Percentiles rank a stretch among this genome's conserved stretches.
These are phyloP conservation scores for Trichoderma sp. DNA, from an alignment of 2,329 filamentous ascomycete species.

Conservation along the genomic window DNA sequence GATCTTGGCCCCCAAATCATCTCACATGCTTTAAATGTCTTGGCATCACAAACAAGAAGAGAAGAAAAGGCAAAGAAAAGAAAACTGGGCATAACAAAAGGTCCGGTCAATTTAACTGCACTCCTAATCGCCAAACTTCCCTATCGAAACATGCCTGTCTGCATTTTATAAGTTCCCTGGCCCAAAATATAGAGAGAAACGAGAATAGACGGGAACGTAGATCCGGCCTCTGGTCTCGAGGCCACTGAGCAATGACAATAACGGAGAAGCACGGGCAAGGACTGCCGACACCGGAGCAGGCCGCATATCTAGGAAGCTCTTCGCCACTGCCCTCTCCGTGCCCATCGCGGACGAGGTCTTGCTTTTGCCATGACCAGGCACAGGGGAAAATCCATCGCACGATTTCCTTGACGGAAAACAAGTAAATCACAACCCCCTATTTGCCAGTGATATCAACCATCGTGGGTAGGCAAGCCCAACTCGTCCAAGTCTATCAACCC, in stretches of 20 bases:
- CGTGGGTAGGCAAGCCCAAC: constrained; percentile 8
- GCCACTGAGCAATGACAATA: constrained; percentile 20
- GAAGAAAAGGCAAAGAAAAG: not conserved
- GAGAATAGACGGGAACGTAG: constrained; percentile 25
- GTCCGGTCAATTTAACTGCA: constrained; percentile 46
- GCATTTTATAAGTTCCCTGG: constrained; percentile 39
- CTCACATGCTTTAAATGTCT: not conserved
- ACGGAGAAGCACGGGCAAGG: constrained; percentile 5
- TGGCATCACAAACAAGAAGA: not conserved
- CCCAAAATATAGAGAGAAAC: constrained; percentile 35
- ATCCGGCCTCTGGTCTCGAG: constrained; percentile 28
- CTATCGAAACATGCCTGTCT: constrained; percentile 47
- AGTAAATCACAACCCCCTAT: not conserved
- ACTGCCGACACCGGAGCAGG: not conserved
- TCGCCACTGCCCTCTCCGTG: not conserved
- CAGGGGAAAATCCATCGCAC: not conserved
- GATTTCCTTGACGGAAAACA: not conserved
- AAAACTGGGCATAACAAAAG: constrained; percentile 22
- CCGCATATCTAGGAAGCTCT: constrained; percentile 6
- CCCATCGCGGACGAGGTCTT: constrained; percentile 1
- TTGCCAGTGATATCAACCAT: constrained; percentile 4
- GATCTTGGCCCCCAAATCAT: not conserved
- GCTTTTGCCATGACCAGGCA: not conserved
- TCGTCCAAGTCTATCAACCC: constrained; percentile 10
- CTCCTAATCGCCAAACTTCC: constrained; percentile 54